Percentiles rank a stretch among this genome's conserved stretches.
Evolutionary conservation across 768 basidiomycete species (phyloP).

Genomic region (Cystofilobasidium bisporidii): DNA sequence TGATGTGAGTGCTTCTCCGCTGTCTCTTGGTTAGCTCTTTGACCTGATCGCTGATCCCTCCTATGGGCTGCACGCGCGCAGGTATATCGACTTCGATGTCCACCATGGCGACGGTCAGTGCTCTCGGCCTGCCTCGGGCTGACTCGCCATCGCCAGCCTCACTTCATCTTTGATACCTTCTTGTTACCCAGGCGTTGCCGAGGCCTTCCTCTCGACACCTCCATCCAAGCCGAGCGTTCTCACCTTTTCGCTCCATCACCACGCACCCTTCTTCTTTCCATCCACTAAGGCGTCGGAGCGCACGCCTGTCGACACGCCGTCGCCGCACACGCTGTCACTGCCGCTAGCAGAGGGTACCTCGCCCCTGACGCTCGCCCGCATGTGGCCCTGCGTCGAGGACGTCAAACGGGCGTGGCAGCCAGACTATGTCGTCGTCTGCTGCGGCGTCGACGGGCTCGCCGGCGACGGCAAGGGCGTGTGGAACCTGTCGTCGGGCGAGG

Average conservation of each 20-base stretch:
- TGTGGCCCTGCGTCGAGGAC: conserved; percentile 58
- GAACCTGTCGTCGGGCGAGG: conserved; percentile 54
- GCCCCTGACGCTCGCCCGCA: conserved; percentile 49
- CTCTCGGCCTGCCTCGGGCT: too few relatives aligned
- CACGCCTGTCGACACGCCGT: conserved; percentile 46
- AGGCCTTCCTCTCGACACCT: conserved; percentile 45
- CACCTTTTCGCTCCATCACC: conserved; percentile 76
- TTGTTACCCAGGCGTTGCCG: conserved; percentile 51
- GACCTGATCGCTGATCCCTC: too few relatives aligned
- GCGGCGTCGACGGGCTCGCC: conserved; percentile 76
- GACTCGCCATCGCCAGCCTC: too few relatives aligned
- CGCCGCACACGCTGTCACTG: conserved; percentile 60
- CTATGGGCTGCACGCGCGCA: conserved; percentile 51
- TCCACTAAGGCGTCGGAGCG: conserved; percentile 41
- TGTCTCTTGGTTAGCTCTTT: too few relatives aligned
- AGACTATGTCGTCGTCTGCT: conserved; percentile 71
- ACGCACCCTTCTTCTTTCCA: conserved; percentile 77
- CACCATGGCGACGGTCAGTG: conserved; percentile 53
- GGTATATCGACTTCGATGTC: conserved; percentile 88
- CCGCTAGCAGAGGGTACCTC: conserved; percentile 68
- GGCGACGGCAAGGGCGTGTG: conserved; percentile 54
- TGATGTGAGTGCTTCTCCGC: conserved; percentile 35
- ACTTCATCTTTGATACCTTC: background rate
- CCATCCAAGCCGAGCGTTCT: conserved; percentile 35
- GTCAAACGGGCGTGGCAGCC: conserved; percentile 58